These are phyloP conservation scores for Elasticomyces elasticus DNA, from an alignment of 495 filamentous ascomycete genomes.

Conservation along the genomic window DNA sequence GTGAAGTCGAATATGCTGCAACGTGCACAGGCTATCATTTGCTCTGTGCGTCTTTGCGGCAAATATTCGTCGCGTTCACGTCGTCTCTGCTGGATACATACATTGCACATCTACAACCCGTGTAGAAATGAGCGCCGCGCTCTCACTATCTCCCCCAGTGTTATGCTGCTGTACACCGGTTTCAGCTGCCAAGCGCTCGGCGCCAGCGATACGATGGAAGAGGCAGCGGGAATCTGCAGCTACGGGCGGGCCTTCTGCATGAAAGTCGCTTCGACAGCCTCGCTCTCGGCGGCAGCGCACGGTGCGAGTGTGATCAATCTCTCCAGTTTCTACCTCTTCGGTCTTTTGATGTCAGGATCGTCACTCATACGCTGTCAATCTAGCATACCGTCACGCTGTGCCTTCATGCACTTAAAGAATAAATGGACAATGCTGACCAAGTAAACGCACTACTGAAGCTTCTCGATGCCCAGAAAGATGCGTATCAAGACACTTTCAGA, in stretches of 20 bases:
- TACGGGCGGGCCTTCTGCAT: neutral
- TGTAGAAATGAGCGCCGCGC: neutral
- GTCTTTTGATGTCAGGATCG: too few relatives aligned
- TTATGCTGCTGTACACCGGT: neutral
- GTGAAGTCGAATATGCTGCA: too few relatives aligned
- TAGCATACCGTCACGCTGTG: too few relatives aligned
- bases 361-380: too few relatives aligned
- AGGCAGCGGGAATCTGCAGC: neutral
- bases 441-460: slow-evolving; percentile 5
- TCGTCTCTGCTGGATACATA: neutral
- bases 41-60: too few relatives aligned
- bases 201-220: neutral
- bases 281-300: too few relatives aligned
- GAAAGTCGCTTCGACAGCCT: neutral
- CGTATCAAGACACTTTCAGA: slow-evolving; percentile 14
- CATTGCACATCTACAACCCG: neutral
- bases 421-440: neutral
- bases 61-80: too few relatives aligned
- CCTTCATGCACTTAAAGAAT: too few relatives aligned
- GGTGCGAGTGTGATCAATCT: too few relatives aligned
- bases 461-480: slow-evolving; percentile 16
- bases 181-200: neutral
- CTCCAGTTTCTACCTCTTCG: too few relatives aligned
- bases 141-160: neutral
- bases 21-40: too few relatives aligned